Evolutionary conservation across 208 protist genomes (phyloP).

Genomic region (Trypanosoma scelopori): DNA sequence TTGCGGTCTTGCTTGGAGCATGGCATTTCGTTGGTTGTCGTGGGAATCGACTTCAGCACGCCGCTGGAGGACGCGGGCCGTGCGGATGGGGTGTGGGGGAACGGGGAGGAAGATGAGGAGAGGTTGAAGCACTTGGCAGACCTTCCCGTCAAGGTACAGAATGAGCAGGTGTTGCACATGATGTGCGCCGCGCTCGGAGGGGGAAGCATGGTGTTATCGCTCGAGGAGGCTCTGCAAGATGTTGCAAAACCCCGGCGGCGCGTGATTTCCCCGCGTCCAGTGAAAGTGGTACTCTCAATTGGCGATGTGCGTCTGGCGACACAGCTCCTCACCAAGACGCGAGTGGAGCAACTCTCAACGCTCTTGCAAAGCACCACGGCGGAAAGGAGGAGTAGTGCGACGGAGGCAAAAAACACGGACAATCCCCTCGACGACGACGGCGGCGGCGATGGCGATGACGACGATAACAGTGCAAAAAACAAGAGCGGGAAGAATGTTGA

Average conservation of each 20-base stretch:
- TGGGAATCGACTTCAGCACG: slow-evolving; percentile 63
- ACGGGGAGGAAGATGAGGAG: no score
- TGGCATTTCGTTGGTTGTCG: slow-evolving; percentile 72
- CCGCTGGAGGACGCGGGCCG: neutral
- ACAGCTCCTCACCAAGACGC: slow-evolving; percentile 68
- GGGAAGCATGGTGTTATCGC: slow-evolving; percentile 42
- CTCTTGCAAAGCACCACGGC: slow-evolving; percentile 42
- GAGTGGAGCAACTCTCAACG: slow-evolving; percentile 51
- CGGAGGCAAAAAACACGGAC: neutral
- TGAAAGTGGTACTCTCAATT: slow-evolving; percentile 56
- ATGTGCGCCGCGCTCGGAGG: slow-evolving; percentile 40
- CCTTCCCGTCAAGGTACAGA: slow-evolving; percentile 46
- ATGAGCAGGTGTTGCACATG: slow-evolving; percentile 58
- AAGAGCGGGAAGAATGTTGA: no score
- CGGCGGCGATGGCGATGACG: slow-evolving; percentile 1
- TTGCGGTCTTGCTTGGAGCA: slow-evolving; percentile 42
- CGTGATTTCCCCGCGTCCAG: slow-evolving; percentile 42
- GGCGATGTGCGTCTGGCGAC: slow-evolving; percentile 71
- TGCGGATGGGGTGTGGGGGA: slow-evolving; percentile 23
- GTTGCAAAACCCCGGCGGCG: slow-evolving; percentile 33
- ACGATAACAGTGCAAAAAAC: neutral
- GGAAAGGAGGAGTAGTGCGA: neutral
- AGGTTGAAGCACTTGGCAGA: slow-evolving; percentile 13
- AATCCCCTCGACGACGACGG: no score
- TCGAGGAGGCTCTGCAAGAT: slow-evolving; percentile 39